Evolutionary conservation across 1,139 yeast genomes (phyloP).

Genomic region (Diutina catenulata): DNA sequence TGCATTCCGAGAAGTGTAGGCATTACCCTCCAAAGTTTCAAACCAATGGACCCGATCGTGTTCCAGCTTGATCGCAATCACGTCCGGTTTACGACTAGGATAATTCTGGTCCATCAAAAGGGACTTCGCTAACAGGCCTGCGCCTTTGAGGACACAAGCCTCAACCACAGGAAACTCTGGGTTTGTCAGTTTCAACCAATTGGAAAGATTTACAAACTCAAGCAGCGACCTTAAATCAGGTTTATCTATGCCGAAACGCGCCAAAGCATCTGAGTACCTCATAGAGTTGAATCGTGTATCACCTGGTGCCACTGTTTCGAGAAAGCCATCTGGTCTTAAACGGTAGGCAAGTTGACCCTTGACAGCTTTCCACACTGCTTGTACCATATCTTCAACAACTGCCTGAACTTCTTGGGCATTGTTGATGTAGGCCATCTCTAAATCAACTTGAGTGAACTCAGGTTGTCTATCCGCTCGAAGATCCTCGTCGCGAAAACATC

Average conservation of each 20-base stretch:
- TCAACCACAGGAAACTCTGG: slow-evolving; percentile 54
- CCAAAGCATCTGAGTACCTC: slow-evolving; percentile 58
- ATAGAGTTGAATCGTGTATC: slow-evolving; percentile 15
- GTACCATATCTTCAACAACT: slow-evolving; percentile 50
- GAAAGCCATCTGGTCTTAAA: slow-evolving; percentile 15
- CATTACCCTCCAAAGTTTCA: not conserved
- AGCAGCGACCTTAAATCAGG: slow-evolving; percentile 73
- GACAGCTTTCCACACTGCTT: slow-evolving; percentile 44
- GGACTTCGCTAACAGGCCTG: slow-evolving; percentile 10
- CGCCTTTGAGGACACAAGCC: slow-evolving; percentile 49
- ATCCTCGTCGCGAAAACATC: slow-evolving; percentile 93
- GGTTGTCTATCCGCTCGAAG: slow-evolving; percentile 93
- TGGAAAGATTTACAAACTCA: slow-evolving; percentile 36
- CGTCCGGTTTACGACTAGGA: not conserved
- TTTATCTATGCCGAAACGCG: slow-evolving; percentile 79
- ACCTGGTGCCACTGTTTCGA: slow-evolving; percentile 13
- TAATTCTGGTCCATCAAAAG: not conserved
- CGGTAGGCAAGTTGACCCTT: slow-evolving; percentile 22
- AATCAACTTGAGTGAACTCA: slow-evolving; percentile 89
- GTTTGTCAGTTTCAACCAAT: slow-evolving; percentile 21
- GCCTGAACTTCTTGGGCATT: slow-evolving; percentile 52
- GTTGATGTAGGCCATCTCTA: slow-evolving; percentile 82
- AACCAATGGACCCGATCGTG: not conserved
- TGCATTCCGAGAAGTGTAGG: not conserved
- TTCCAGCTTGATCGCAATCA: not conserved